Conservation (phyloP, 2,329 filamentous ascomycete genomes). For the Aspergillus fumigatus region DNA sequence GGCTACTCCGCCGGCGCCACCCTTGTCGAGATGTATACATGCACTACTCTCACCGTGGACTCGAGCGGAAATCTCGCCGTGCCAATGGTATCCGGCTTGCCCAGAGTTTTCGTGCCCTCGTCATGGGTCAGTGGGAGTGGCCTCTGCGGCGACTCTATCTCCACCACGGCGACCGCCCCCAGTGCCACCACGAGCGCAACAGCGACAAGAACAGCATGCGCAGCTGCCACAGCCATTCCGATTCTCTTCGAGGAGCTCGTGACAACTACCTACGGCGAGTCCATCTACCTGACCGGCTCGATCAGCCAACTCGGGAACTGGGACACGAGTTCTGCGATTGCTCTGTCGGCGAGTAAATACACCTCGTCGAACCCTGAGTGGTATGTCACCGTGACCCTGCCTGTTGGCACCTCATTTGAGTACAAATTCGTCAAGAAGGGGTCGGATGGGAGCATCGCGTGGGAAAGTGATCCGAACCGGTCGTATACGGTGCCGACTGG, state of each 20-base stretch:
- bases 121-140: slow-evolving; percentile 9
- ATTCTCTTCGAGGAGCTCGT: slow-evolving; percentile 61
- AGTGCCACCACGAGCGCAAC: slow-evolving; percentile 6
- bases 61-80: slow-evolving; percentile 42
- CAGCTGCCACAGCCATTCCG: slow-evolving; percentile 42
- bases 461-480: slow-evolving; percentile 58
- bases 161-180: not conserved
- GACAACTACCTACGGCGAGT: slow-evolving; percentile 58
- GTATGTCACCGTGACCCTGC: slow-evolving; percentile 53
- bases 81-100: slow-evolving; percentile 40
- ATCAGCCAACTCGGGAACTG: slow-evolving; percentile 58
- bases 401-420: slow-evolving; percentile 53
- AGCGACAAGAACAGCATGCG: slow-evolving; percentile 10
- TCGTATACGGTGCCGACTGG: slow-evolving; percentile 37
- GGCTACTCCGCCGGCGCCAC: slow-evolving; percentile 19
- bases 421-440: slow-evolving; percentile 64
- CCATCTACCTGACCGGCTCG: slow-evolving; percentile 61
- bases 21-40: slow-evolving; percentile 33
- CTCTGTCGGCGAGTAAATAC: slow-evolving; percentile 57
- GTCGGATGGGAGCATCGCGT: slow-evolving; percentile 51
- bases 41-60: slow-evolving; percentile 41
- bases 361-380: slow-evolving; percentile 58
- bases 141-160: slow-evolving; percentile 7
- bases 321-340: slow-evolving; percentile 51
- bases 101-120: slow-evolving; percentile 30